phyloP scores from a whole-genome alignment of 2,329 filamentous ascomycete genomes.

The Macrophomina phaseolina region DNA sequence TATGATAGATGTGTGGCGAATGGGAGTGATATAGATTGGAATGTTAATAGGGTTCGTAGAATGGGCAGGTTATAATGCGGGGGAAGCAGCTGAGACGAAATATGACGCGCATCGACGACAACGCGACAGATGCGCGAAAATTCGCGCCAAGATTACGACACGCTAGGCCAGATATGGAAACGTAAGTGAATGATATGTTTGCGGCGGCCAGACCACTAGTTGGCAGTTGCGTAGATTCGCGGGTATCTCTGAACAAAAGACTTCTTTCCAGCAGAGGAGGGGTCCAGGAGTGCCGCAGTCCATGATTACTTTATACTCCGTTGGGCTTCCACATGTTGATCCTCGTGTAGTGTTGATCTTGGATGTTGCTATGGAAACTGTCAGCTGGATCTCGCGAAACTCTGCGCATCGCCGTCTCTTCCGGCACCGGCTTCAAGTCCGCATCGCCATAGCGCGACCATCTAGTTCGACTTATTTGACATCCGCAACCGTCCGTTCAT shows the following conservation, averaged over 20 bases:
- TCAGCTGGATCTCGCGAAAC: background rate
- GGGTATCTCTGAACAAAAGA: background rate
- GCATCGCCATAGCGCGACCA: background rate
- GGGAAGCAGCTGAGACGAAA: background rate
- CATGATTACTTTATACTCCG: conserved; percentile 9
- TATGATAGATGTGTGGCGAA: background rate
- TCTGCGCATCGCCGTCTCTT: background rate
- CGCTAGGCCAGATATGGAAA: conserved; percentile 13
- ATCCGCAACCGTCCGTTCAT: background rate
- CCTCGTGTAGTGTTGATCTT: background rate
- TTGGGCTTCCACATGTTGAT: background rate
- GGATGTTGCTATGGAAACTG: conserved; percentile 12
- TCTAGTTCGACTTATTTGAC: background rate
- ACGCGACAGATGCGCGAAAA: conserved; percentile 25
- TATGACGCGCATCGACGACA: background rate
- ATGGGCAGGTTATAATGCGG: background rate
- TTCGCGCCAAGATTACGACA: background rate
- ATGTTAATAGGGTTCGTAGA: conserved; percentile 20
- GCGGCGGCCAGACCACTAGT: background rate
- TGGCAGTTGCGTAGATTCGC: background rate
- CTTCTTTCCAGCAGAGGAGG: background rate
- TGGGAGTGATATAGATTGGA: background rate
- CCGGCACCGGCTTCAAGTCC: background rate
- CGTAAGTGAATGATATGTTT: conserved; percentile 9
- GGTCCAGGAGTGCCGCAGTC: background rate